phyloP scores from a whole-genome alignment of 2,329 filamentous ascomycete genomes.

The Talaromyces islandicus region DNA sequence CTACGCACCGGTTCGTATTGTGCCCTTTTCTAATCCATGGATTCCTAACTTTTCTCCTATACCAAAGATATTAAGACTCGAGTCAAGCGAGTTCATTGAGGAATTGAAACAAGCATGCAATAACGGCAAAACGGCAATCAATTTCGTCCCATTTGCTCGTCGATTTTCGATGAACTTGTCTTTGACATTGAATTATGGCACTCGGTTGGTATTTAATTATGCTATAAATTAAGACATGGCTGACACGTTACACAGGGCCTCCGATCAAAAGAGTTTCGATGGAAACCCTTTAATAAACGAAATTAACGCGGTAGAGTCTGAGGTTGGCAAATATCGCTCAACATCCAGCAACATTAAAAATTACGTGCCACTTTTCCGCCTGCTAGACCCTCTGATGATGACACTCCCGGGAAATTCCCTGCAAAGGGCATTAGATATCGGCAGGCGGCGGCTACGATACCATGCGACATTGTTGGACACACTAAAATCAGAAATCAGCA shows the following conservation, averaged over 20 bases:
- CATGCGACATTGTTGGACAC: slow-evolving; percentile 3
- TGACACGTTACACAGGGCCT: neutral
- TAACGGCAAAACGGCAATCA: neutral
- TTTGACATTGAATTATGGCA: slow-evolving; percentile 11
- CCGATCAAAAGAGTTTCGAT: slow-evolving; percentile 6
- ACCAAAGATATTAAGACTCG: slow-evolving; percentile 5
- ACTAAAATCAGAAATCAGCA: slow-evolving; percentile 6
- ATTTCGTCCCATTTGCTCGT: slow-evolving; percentile 8
- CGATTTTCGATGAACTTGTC: slow-evolving; percentile 9
- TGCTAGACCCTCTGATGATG: slow-evolving; percentile 5
- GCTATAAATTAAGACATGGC: neutral
- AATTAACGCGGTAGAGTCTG: slow-evolving; percentile 12
- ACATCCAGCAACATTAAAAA: slow-evolving; percentile 12
- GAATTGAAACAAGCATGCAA: slow-evolving; percentile 7
- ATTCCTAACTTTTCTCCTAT: neutral
- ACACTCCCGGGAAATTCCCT: slow-evolving; percentile 7
- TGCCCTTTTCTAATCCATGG: neutral
- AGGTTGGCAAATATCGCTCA: slow-evolving; percentile 12
- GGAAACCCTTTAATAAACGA: slow-evolving; percentile 6
- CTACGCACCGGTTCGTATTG: slow-evolving; percentile 5
- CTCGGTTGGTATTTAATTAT: neutral
- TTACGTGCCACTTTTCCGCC: slow-evolving; percentile 13
- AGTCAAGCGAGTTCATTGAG: slow-evolving; percentile 11
- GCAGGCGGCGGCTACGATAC: slow-evolving; percentile 5
- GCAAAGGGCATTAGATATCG: slow-evolving; percentile 8